Base-by-base conservation (phyloP, 345 rosid genomes). In the Alliaria petiolata region DNA sequence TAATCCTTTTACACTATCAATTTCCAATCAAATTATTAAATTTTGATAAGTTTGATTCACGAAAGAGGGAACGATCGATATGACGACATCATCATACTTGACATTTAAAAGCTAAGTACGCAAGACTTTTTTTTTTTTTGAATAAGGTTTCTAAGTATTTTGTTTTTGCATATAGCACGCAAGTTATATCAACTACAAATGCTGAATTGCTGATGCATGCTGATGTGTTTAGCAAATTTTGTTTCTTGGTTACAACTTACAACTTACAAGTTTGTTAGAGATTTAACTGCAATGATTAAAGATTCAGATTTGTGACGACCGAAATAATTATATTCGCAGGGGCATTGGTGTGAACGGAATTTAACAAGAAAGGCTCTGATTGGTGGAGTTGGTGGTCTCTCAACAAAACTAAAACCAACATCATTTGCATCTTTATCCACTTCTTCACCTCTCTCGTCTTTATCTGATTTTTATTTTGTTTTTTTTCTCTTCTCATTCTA, bases 401-500 rank as follows among this genome's bases (percentile, higher is more conserved):
- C 56, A 42, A 34, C 13, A 43, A 60, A 15, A 43, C 1, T 65
- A 66, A 66, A 58, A 57, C 52, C 16, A 40, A 58, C 59, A 22
- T 15, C 3, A 50, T 58, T 55, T 61, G 79, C 69, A 62, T 68
- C 74, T 68, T 62, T 75, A 75, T 75, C 74, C 65, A 75, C 69
- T 59, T 60, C 59, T 46, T 55, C 51, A 43, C 64, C n/a, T n/a
- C 49, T 34, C 69, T 68, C 58, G 25, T 44, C 58, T 75, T 75
- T 75, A 67, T 67, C 31, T 65, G 33, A 6, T 8, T 22, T 56
- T 19, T 45, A 12, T 78, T 31, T 67, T 62, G 56, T 65, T 53
- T 39, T 49, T 42, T 10, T 22, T 22, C 42, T 62, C 39, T 22
- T n/a, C 42, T 65, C 50, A 30, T 54, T 50, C 13, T 49, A 19